Evolutionary conservation across 768 basidiomycete species (phyloP), one percentile per base, ranked within the genome.

Genomic region (Holtermannia corniformis): DNA sequence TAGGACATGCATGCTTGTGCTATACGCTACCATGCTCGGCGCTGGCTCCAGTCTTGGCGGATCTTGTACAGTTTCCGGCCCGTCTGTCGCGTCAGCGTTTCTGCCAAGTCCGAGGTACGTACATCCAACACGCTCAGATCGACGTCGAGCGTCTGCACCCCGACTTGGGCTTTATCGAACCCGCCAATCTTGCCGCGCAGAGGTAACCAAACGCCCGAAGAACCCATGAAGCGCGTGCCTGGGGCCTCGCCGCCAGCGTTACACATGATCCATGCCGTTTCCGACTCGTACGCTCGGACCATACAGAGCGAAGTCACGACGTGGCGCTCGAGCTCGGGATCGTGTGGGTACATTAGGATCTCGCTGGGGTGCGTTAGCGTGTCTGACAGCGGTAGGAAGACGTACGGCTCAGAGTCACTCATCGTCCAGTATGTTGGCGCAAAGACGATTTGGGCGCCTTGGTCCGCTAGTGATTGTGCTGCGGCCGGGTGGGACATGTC

Each of bases 361-460:
- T 52, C 41, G n/a, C 68, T 62, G 46, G 16, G n/a, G n/a, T n/a
- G n/a, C 10, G 27, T 23, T 3, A 52, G 20, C 5, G 21, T 13
- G 16, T 13, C 32, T n/a, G 28, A 2, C 16, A 10, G 37, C 25
- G 46, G 2, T n/a, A 24, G 23, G 49, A 7, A 49, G 1, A 60
- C 67, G 51, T 44, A 70, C 68, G 68, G 68, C 45, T 67, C 64
- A 32, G 64, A 65, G 50, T 70, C 68, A 0, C 54, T 64, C 3
- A 54, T 47, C 14, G 63, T 55, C 68, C 68, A 68, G 49, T 66
- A 70, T 0, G 64, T 65, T 5, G 68, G 66, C 1, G 58, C 64
- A 32, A 70, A 55, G 27, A 70, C 60, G 25, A 70, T 55, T 47
- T 67, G 66, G 3, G 53, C 66, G 12, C 68, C 66, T 51, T 58